Percentiles rank a stretch among this genome's conserved stretches.
These are phyloP conservation scores for Quercus bicolor DNA, from an alignment of 306 rosid genomes.

Conservation along the genomic window DNA sequence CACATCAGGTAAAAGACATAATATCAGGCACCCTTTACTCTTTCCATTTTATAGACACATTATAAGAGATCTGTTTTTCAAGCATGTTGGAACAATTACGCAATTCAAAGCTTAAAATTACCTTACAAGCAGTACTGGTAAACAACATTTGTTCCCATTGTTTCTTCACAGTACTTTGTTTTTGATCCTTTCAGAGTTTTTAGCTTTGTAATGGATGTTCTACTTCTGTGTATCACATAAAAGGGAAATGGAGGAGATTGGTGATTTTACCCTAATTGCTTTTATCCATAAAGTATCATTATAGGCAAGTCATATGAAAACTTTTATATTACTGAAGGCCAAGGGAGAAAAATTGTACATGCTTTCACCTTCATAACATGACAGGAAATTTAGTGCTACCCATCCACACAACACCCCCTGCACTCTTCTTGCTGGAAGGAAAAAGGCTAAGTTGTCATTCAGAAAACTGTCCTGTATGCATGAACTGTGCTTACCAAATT, in stretches of 20 bases:
- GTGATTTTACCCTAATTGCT: neutral
- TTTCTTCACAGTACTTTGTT: neutral
- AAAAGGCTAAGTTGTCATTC: neutral
- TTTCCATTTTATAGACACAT: neutral
- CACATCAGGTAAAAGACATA: slow-evolving; percentile 71
- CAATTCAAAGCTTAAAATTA: neutral
- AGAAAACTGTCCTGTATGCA: neutral
- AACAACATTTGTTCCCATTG: neutral
- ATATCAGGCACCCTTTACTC: neutral
- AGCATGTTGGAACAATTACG: neutral
- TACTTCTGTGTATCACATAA: neutral
- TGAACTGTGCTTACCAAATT: neutral
- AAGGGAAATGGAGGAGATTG: neutral
- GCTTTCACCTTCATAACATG: neutral
- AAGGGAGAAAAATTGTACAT: neutral
- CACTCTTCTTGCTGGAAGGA: too few species aligned
- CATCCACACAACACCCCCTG: neutral
- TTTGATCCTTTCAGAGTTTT: neutral
- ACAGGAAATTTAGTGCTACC: neutral
- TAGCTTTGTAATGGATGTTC: neutral
- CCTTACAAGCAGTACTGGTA: neutral
- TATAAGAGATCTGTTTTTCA: neutral
- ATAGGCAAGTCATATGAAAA: neutral
- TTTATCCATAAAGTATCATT: neutral
- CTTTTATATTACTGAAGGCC: neutral